Evolutionary conservation across 139 green algal genomes (phyloP), one percentile per base, ranked within the genome.

Genomic region (Tetradesmus obliquus): DNA sequence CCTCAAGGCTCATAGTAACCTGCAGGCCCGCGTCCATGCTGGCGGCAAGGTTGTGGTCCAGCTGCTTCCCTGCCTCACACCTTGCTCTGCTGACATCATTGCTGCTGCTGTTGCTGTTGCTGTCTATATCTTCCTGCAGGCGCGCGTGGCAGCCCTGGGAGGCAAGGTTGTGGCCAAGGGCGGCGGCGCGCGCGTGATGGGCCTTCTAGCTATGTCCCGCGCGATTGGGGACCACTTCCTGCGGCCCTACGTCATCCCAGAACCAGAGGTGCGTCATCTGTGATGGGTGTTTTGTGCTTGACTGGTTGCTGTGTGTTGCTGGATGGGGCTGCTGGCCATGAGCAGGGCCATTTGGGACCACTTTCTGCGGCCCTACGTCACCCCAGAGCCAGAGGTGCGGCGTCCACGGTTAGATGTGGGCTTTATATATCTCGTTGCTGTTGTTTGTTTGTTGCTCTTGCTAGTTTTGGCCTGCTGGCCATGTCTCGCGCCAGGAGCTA

Each of bases 121-220:
- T 83, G 76, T 24, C 24, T 83, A 13, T 13, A 0, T 1, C 6
- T 87, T 13, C 2, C 45, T 71, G 22, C 88, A 92, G 88, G 93
- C 93, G 60, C 87, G 94, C 69, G 94, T 98, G 69, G 72, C 93
- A 13, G 91, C 86, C 10, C 91, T 93, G 12, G 96, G 96, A 2
- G 96, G 96, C 45, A 91, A 94, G 15, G 92, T 98, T 1, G 88
- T 97, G 60, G 95, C 91, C 58, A 96, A 91, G 81, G 95, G 94
- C 22, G 96, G 95, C 17, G 88, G 91, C 55, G 69, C 90, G 24
- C 90, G 96, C 8, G 94, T 98, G 7, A 96, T 97, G 93, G 96
- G 96, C 79, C 93, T 97, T 80, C 94, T 98, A n/a, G 96, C 96
- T n/a, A 96, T 98, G 96, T 95, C 92, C 8, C 90, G 96, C 1